Evolutionary conservation across 176 grass and related monocot genomes (phyloP), one percentile per base, ranked within the genome.

Genomic region (Triticum monococcum): DNA sequence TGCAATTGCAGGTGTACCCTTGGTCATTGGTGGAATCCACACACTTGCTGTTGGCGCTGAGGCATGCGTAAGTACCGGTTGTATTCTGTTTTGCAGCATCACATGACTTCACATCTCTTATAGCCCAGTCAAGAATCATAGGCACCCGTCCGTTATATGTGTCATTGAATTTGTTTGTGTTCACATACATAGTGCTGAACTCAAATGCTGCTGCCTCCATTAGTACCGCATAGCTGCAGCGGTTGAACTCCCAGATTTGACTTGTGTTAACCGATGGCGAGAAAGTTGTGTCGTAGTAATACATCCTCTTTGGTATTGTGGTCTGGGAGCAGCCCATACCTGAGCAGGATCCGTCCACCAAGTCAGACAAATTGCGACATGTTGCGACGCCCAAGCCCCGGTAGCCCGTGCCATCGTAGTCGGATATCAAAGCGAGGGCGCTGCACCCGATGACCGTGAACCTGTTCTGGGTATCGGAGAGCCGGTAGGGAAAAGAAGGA

Each of bases 271-370:
- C 70, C 0, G 11, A 1, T 0, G 0, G 0, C 1, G 64, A 24
- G 17, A 74, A 89, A 3, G 0, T 0, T 1, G 31, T 74, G 0
- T 10, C 0, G 9, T 46, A 46, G 45, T 46, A 46, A 4, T 46
- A 46, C 45, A 46, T 46, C 45, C 45, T 46, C 12, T 46, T 46
- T 46, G 45, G 45, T 46, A 46, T 13, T 46, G 45, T 46, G 4
- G 45, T 46, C 45, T 46, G 88, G 72, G 88, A 90, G 57, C 88
- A 93, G 16, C 81, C 91, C 12, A 60, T 35, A 18, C 91, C 91
- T 0, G 81, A 79, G 85, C 88, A 93, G 5, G 81, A 40, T 6
- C 65, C 57, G 4, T 40, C 4, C 0, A 8, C 12, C 3, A 41
- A 2, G 26, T 20, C 75, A 0, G 61, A 66, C 14, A 31, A 1